These are phyloP conservation scores for Neurospora pannonica DNA, from an alignment of 495 filamentous ascomycete genomes.

Conservation along the genomic window DNA sequence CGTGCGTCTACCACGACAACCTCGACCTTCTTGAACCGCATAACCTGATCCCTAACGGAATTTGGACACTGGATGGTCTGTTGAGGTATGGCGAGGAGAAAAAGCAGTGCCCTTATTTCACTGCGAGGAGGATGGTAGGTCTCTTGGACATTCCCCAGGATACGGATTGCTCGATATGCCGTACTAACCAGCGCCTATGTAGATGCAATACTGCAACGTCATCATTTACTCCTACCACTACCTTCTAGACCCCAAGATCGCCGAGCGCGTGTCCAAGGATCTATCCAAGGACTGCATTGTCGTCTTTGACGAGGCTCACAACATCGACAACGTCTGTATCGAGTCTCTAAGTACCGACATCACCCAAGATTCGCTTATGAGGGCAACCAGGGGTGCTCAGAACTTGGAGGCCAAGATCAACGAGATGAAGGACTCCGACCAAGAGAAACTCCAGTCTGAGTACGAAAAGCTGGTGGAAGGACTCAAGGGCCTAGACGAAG, in stretches of 20 bases:
- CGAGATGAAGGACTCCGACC: constrained; percentile 88
- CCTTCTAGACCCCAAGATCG: constrained; percentile 94
- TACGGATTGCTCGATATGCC: constrained; percentile 1
- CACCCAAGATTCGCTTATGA: constrained; percentile 84
- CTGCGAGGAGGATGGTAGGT: constrained; percentile 79
- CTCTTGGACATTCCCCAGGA: constrained; percentile 5
- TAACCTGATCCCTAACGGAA: constrained; percentile 83
- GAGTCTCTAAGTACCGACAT: constrained; percentile 95
- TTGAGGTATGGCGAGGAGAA: constrained; percentile 84
- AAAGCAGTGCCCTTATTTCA: constrained; percentile 97
- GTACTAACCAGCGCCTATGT: not conserved
- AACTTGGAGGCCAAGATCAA: constrained; percentile 83
- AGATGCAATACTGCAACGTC: constrained; percentile 98
- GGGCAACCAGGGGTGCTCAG: constrained; percentile 77
- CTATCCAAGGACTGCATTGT: constrained; percentile 97
- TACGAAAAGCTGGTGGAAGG: constrained; percentile 95
- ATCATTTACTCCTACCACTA: constrained; percentile 99
- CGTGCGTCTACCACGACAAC: constrained; percentile 96
- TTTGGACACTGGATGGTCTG: constrained; percentile 91
- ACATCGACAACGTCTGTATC: constrained; percentile 99
- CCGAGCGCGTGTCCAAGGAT: constrained; percentile 91
- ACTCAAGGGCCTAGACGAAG: constrained; percentile 76
- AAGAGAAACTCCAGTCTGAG: constrained; percentile 85
- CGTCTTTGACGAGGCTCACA: constrained; percentile 98
- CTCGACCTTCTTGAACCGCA: constrained; percentile 90